A percentile compares a stretch with the other conserved stretches of the same genome.
Evolutionary conservation across 106 monocot species (phyloP).

Genomic region (Dioscorea alata): DNA sequence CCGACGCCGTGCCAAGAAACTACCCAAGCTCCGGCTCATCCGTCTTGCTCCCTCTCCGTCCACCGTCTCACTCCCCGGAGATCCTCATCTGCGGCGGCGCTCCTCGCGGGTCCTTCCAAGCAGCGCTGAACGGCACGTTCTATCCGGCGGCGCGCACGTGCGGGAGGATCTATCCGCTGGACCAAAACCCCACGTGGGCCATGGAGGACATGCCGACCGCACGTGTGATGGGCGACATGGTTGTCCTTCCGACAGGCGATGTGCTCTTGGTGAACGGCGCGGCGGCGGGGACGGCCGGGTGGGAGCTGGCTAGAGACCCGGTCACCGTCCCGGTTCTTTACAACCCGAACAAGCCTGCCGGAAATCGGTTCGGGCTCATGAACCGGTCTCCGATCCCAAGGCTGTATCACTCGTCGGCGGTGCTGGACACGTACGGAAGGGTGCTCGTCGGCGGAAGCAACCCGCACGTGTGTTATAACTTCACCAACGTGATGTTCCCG

Average conservation of each 20-base stretch:
- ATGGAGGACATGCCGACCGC: constrained; percentile 56
- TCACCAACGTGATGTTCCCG: constrained; percentile 42
- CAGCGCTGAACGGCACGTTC: constrained; percentile 24
- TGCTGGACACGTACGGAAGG: constrained; percentile 32
- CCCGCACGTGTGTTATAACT: constrained; percentile 51
- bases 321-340: constrained; percentile 49
- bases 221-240: constrained; percentile 62
- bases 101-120: constrained; percentile 13
- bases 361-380: constrained; percentile 31
- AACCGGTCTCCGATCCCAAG: constrained; percentile 21
- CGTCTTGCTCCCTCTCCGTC: constrained; percentile 35
- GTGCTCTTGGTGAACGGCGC: constrained; percentile 67
- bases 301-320: constrained; percentile 51
- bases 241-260: constrained; percentile 56
- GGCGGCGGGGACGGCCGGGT: constrained; percentile 55
- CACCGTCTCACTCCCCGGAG: constrained; percentile 19
- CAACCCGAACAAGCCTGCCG: constrained; percentile 10
- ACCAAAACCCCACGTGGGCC: constrained; percentile 26
- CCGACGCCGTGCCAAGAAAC: constrained; percentile 19
- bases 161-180: constrained; percentile 30
- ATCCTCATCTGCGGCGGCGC: constrained; percentile 64
- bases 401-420: constrained; percentile 59
- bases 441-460: constrained; percentile 74
- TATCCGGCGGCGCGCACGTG: constrained; percentile 36
- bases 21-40: constrained; percentile 52